Base-by-base conservation (phyloP, 2,329 filamentous ascomycete species). In the Pyrenochaeta sp. region DNA sequence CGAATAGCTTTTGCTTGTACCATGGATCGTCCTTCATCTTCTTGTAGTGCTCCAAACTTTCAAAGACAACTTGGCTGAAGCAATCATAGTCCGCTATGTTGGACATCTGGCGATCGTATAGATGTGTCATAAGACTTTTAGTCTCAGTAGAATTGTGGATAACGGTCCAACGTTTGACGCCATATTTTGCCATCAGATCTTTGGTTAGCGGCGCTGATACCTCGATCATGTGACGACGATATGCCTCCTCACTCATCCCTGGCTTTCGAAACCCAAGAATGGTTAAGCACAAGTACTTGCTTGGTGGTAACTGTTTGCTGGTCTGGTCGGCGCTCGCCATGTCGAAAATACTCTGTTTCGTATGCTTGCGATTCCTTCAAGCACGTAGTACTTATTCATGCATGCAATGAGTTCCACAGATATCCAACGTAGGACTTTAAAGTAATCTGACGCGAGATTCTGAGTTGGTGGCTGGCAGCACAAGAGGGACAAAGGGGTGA, bases 61-160 rank as follows among this genome's bases (percentile, higher is more conserved):
- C 48, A 52, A 80, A 80, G 0, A 78, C 65, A 0, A 77, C 73
- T 54, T 80, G 77, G 35, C 72, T 77, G 52, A 80, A 77, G 53
- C 74, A 78, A 58, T 80, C 77, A 44, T 69, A 80, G 46, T 78
- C 73, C 4, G 77, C 75, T 4, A 78, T n/a, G 35, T 78, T 77
- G n/a, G 53, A 44, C 68, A 81, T 75, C 44, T 80, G 77, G 1
- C 58, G 68, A 44, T 79, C 77, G 51, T 67, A 73, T 1, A 80
- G 57, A 36, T 67, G 48, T 8, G 48, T 37, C 41, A 41, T 78
- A 8, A 77, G 51, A 0, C 55, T 53, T 4, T 74, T 68, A 0
- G 74, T 74, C 2, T 44, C 45, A 1, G 18, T 50, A 8, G 52
- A 53, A 39, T 75, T 78, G 49, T 79, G 76, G 19, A 76, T 74